Evolutionary conservation across 148 eudicot species (phyloP), one percentile per base, ranked within the genome.

Genomic region (Beta vulgaris): DNA sequence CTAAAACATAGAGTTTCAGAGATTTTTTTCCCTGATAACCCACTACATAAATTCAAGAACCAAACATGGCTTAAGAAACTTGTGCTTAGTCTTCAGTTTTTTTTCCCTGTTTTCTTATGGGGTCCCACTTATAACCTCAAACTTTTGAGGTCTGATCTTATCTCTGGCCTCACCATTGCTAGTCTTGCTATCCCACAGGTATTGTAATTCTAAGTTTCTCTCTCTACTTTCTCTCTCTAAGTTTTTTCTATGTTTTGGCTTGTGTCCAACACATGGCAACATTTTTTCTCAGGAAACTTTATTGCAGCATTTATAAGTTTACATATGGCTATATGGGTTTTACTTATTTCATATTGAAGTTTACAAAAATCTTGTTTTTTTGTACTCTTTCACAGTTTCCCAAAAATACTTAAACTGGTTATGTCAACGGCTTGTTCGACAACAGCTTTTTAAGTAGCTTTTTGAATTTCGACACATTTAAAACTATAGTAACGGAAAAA

Each of bases 141-240:
- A 15, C 86, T 90, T 28, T 72, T 94, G 8, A 71, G 85, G 71
- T 85, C 97, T 42, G 98, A 94, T 72, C 71, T 92, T 31, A 76
- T 94, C 40, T 86, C 98, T 32, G 98, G 98, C 3, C 90, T 94
- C 77, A 94, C 98, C 80, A 94, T 94, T 86, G 97, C 98, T 26
- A 94, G 97, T 81, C 91, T 94, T 31, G 93, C 97, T 0, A 92
- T 94, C 53, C 98, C 98, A 15, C 98, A 94, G 97, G 98, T 90
- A 35, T 3, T 19, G 11, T 11, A 2, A 9, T 10, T 26, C 31
- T 16, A 19, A 4, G 9, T 39, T 3, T n/a, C n/a, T n/a, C 4
- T 71, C 62, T 25, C 74, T 4, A 26, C 5, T 54, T 40, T 54
- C 29, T 51, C 46, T 54, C 48, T 34, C 63, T 37, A 5, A 23